A percentile compares a stretch with the other conserved stretches of the same genome.
phyloP scores from a whole-genome alignment of 2,329 filamentous ascomycete genomes.

The Colletotrichum horii region DNA sequence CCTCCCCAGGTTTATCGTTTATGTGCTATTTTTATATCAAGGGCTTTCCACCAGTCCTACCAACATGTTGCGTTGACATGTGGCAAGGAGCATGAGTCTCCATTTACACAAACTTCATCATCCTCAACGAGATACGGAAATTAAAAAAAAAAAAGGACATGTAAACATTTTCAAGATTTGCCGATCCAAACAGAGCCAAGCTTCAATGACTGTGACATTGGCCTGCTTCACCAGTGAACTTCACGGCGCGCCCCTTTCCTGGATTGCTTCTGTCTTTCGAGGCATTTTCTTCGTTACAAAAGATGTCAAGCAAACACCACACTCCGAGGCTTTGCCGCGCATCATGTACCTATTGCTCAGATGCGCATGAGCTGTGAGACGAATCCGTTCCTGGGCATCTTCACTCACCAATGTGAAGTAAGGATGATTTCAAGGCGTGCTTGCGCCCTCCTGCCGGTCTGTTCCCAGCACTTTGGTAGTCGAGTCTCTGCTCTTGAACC shows the following conservation, averaged over 20 bases:
- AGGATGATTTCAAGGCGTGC: not conserved
- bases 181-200: not conserved
- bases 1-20: not conserved
- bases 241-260: not conserved
- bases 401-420: not conserved
- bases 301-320: not conserved
- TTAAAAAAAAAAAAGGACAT: not conserved
- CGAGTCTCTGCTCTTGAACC: slow-evolving; percentile 26
- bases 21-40: not conserved
- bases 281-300: not conserved
- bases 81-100: not conserved
- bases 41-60: not conserved
- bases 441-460: not conserved
- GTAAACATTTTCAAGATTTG: not conserved
- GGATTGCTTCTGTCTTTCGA: not conserved
- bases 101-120: not conserved
- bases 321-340: not conserved
- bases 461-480: slow-evolving; percentile 26
- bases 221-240: not conserved
- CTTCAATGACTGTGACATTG: not conserved
- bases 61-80: not conserved
- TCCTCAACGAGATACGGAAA: not conserved
- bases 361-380: not conserved
- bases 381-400: not conserved
- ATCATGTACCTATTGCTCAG: not conserved